A percentile compares a stretch with the other conserved stretches of the same genome.
phyloP scores from a whole-genome alignment of 352 stramenopile species.

The Ophiocytium majus region DNA sequence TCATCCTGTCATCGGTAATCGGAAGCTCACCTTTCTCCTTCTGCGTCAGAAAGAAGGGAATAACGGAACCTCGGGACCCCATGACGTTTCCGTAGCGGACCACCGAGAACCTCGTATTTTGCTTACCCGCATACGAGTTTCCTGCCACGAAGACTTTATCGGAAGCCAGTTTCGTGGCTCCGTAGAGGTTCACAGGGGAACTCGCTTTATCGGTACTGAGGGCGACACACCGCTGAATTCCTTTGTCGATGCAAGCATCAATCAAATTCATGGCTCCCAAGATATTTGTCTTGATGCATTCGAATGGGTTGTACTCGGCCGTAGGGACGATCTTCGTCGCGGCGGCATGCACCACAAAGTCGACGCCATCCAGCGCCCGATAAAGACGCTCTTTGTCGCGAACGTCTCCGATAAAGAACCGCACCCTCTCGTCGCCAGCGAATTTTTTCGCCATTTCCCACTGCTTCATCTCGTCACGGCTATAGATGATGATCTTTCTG shows the following conservation, averaged over 20 bases:
- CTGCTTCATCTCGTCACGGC: background rate
- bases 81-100: constrained; percentile 10
- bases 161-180: background rate
- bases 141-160: constrained; percentile 7
- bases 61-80: background rate
- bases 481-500: background rate
- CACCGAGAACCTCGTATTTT: background rate
- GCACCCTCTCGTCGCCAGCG: background rate
- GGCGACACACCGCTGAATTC: background rate
- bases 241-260: background rate
- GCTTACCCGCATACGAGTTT: background rate
- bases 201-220: background rate
- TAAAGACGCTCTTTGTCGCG: background rate
- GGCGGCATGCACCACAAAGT: background rate
- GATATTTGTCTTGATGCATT: constrained; percentile 1
- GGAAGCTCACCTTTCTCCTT: background rate
- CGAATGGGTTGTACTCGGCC: constrained; percentile 2
- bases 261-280: background rate
- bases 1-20: background rate
- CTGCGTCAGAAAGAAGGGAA: background rate
- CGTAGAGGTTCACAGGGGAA: background rate
- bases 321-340: background rate
- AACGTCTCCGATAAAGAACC: constrained; percentile 1
- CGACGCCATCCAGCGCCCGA: background rate
- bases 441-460: background rate